Conservation (phyloP, 345 rosid genomes). For the Eutrema heterophyllum region DNA sequence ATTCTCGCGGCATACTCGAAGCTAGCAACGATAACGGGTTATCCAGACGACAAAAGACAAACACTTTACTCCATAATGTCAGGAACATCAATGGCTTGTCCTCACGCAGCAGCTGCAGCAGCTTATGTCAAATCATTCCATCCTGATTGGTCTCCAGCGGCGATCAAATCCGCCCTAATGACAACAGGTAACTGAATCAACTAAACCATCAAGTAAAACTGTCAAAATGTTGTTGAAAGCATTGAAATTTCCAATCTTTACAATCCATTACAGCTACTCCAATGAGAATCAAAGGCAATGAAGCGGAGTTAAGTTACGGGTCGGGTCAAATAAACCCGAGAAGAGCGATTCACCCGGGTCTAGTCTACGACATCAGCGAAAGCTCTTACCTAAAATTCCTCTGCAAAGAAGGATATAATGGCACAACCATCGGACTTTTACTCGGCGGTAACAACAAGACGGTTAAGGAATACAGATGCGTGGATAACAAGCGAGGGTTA, state of each 20-base stretch:
- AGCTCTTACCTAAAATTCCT: slow-evolving; percentile 54
- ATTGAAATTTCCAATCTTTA: background rate
- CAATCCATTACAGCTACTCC: slow-evolving; percentile 49
- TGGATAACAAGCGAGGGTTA: slow-evolving; percentile 35
- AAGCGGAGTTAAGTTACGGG: slow-evolving; percentile 56
- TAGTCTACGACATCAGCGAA: slow-evolving; percentile 54
- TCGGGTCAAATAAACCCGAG: slow-evolving; percentile 81
- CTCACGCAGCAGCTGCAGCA: slow-evolving; percentile 74
- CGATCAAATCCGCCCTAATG: slow-evolving; percentile 85
- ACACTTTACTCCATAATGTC: slow-evolving; percentile 53
- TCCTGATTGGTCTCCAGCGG: slow-evolving; percentile 85
- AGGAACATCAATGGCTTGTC: slow-evolving; percentile 92
- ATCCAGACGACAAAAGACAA: slow-evolving; percentile 37
- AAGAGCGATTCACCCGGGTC: slow-evolving; percentile 64
- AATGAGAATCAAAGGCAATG: slow-evolving; percentile 43
- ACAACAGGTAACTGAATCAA: slow-evolving; percentile 54
- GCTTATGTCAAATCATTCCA: slow-evolving; percentile 80
- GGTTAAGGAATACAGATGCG: slow-evolving; percentile 46
- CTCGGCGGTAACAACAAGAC: slow-evolving; percentile 24
- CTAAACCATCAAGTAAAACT: background rate
- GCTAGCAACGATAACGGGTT: slow-evolving; percentile 41
- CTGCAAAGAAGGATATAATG: slow-evolving; percentile 72
- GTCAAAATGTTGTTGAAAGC: background rate
- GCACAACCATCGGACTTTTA: slow-evolving; percentile 51
- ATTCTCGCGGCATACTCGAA: slow-evolving; percentile 71